phyloP scores from a whole-genome alignment of 2,329 filamentous ascomycete genomes.

The Monilinia fructigena region DNA sequence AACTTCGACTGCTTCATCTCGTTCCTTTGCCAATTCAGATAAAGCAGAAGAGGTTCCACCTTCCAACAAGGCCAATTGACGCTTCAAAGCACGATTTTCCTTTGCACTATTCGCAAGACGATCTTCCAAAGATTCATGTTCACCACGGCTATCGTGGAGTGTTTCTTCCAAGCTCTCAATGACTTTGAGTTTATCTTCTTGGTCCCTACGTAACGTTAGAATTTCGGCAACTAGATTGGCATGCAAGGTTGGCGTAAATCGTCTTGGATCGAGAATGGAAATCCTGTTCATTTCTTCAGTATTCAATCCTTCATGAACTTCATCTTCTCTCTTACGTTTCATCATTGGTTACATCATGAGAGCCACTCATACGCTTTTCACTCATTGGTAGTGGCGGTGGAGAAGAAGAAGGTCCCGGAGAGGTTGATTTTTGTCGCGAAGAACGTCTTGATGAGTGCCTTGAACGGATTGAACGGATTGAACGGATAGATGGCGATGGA shows the following conservation, averaged over 20 bases:
- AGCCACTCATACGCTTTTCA: constrained; percentile 51
- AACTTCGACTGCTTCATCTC: constrained; percentile 77
- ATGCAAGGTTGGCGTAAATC: constrained; percentile 93
- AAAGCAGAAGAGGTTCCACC: constrained; percentile 84
- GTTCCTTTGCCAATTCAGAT: constrained; percentile 77
- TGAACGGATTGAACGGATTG: constrained; percentile 9
- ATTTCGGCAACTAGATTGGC: constrained; percentile 96
- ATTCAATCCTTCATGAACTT: neutral
- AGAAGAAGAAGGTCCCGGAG: constrained; percentile 63
- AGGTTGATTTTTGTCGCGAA: constrained; percentile 61
- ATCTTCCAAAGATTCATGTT: constrained; percentile 69
- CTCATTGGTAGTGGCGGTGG: constrained; percentile 53
- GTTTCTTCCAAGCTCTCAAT: constrained; percentile 82
- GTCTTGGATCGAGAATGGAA: constrained; percentile 77
- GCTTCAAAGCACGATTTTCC: constrained; percentile 77
- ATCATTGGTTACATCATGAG: constrained; percentile 60
- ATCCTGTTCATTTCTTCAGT: constrained; percentile 40
- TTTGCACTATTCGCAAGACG: constrained; percentile 64
- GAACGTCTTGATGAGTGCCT: constrained; percentile 59
- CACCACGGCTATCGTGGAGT: constrained; percentile 67
- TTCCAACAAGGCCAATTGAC: constrained; percentile 82
- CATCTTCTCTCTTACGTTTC: constrained; percentile 47
- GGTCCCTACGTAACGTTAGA: constrained; percentile 77
- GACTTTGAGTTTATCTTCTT: constrained; percentile 83
- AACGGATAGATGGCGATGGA: constrained; percentile 49